Base-by-base conservation (phyloP, 2,329 filamentous ascomycete genomes). In the Aurifilum marmelostoma region DNA sequence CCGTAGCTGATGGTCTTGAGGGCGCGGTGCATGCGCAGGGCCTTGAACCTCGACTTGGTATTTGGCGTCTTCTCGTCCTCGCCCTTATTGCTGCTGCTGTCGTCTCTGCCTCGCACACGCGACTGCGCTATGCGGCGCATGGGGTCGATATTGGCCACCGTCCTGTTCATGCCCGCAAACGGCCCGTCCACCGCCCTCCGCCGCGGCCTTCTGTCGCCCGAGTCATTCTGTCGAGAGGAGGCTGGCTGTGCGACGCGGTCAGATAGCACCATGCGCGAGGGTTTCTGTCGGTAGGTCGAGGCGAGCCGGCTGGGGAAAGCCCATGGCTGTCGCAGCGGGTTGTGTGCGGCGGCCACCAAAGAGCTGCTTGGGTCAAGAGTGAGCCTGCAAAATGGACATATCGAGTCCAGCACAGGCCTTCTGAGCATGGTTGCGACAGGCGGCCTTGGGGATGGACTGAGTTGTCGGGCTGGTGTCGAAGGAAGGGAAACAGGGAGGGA, bases 11-110 rank as follows among this genome's bases (percentile, higher is more conserved):
- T 84, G 3, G 90, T 88, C 2, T 92, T 83, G 72, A 98, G 83
- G 1, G 92, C 85, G 65, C 89, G 89, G 78, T 97, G 95, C 95
- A 98, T 98, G 82, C 97, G 97, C 79, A 98, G 84, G 5, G 95
- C 94, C 77, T 97, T 94, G 79, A 88, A 91, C 9, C 86, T 69
- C 39, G 69, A 63, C 24, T 54, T 52, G 18, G 27, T 21, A 9
- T 27, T 6, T 24, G 32, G 16, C n/a, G 34, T 4, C n/a, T 21
- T 47, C 6, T 60, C 29, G 1, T 62, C 41, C 18, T 60, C 32
- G n/a, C 27, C 47, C 27, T 37, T 60, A 11, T 54, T 65, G 29
- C 18, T 27, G 43, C 43, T n/a, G 43, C 43, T n/a, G 43, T 39
- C 65, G 3, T 67, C 67, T 24, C 76, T 72, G 69, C 34, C 69